phyloP scores from a whole-genome alignment of 78 protist species.

The Ministeria vibrans region DNA sequence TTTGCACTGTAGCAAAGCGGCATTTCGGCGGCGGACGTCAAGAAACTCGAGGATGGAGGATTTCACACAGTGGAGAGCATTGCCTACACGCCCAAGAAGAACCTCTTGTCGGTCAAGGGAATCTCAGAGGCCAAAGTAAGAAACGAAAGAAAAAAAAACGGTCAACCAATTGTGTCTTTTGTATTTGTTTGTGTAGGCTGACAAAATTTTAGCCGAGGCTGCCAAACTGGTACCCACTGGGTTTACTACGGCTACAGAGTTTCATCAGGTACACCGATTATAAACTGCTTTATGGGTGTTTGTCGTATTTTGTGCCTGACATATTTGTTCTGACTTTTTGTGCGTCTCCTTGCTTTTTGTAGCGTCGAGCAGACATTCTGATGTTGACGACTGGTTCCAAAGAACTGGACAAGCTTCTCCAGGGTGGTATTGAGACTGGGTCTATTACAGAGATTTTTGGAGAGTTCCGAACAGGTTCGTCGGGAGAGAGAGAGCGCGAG shows the following conservation, averaged over 20 bases:
- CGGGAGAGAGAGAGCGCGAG: no score
- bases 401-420: slow-evolving; percentile 80
- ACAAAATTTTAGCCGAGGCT: slow-evolving; percentile 82
- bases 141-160: no score
- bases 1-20: slow-evolving; percentile 35
- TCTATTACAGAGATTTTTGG: slow-evolving; percentile 98
- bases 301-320: background rate
- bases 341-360: background rate
- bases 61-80: slow-evolving; percentile 90
- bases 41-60: slow-evolving; percentile 88
- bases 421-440: slow-evolving; percentile 97
- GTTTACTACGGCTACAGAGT: slow-evolving; percentile 89
- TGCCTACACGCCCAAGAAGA: slow-evolving; percentile 78
- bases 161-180: no score
- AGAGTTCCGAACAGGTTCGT: slow-evolving; percentile 89
- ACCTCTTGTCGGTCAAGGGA: slow-evolving; percentile 81
- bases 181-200: slow-evolving; percentile 53
- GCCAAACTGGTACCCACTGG: slow-evolving; percentile 86
- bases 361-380: slow-evolving; percentile 57
- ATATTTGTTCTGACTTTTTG: background rate
- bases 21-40: slow-evolving; percentile 75
- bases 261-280: slow-evolving; percentile 27
- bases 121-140: slow-evolving; percentile 84
- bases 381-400: slow-evolving; percentile 89
- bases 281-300: background rate